phyloP scores from a whole-genome alignment of 192 early-diverging fungal species.

The Cetraspora pellucida region DNA sequence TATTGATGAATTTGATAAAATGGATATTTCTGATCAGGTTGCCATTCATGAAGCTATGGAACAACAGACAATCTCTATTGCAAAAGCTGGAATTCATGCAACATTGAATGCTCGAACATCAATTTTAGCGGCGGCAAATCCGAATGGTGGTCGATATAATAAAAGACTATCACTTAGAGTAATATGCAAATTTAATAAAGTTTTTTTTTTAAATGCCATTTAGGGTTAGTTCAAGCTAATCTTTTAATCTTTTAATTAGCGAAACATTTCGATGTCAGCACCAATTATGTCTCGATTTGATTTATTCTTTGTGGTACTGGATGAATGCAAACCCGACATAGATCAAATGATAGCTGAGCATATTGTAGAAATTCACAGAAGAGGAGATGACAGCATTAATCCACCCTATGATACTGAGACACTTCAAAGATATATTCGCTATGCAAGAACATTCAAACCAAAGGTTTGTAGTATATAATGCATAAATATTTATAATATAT shows the following conservation, averaged over 20 bases:
- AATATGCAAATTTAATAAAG: slow-evolving; percentile 14
- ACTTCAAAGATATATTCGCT: slow-evolving; percentile 83
- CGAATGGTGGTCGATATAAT: slow-evolving; percentile 93
- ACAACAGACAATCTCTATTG: slow-evolving; percentile 97
- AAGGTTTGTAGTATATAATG: slow-evolving; percentile 47
- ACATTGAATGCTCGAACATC: slow-evolving; percentile 93
- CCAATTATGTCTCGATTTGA: slow-evolving; percentile 99
- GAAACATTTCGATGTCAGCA: slow-evolving; percentile 95
- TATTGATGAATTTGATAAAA: slow-evolving; percentile 99
- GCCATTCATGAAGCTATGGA: slow-evolving; percentile 99
- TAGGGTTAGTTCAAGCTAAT: not conserved
- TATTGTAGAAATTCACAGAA: slow-evolving; percentile 85
- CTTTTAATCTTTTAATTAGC: slow-evolving; percentile 49
- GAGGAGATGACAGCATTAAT: slow-evolving; percentile 61
- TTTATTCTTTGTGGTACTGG: slow-evolving; percentile 95
- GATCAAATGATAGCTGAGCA: slow-evolving; percentile 92
- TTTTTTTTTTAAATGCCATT: not conserved
- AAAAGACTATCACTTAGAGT: slow-evolving; percentile 89
- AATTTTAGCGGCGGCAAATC: slow-evolving; percentile 96
- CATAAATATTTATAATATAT: not conserved
- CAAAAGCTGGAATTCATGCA: slow-evolving; percentile 96
- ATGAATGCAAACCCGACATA: slow-evolving; percentile 86
- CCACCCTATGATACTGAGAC: slow-evolving; percentile 77
- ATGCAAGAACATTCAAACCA: slow-evolving; percentile 87
- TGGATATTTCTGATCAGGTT: slow-evolving; percentile 96